Conservation (phyloP, 2,329 filamentous ascomycete genomes). For the Chrysoporthe puriensis region DNA sequence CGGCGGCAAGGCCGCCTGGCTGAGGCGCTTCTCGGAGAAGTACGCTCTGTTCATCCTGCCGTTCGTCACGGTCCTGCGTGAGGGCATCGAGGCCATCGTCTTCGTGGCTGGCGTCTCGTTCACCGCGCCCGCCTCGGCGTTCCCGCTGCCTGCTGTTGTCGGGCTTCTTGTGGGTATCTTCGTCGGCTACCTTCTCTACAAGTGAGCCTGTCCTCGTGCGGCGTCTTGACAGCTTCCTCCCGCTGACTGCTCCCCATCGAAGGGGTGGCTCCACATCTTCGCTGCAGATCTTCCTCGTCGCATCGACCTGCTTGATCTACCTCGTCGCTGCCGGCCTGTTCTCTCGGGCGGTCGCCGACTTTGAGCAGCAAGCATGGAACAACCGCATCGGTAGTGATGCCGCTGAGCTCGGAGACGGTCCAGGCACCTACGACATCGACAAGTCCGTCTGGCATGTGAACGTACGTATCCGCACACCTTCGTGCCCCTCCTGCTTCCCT, state of each 20-base stretch:
- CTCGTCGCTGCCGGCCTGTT: constrained; percentile 83
- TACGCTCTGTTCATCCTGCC: constrained; percentile 79
- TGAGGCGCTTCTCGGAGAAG: constrained; percentile 62
- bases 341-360: constrained; percentile 74
- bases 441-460: constrained; percentile 73
- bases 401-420: constrained; percentile 63
- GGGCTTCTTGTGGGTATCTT: constrained; percentile 65
- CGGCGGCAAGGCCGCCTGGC: constrained; percentile 38
- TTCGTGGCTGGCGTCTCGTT: constrained; percentile 78
- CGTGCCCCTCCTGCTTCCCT: constrained; percentile 19
- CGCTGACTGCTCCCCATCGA: no score
- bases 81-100: constrained; percentile 78
- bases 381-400: constrained; percentile 53
- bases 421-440: constrained; percentile 69
- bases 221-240: not conserved
- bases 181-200: constrained; percentile 73
- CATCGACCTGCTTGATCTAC: constrained; percentile 82
- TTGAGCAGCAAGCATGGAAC: constrained; percentile 71
- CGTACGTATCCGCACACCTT: constrained; percentile 39
- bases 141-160: constrained; percentile 70
- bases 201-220: constrained; percentile 49
- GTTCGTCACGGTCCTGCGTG: constrained; percentile 76
- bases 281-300: constrained; percentile 77
- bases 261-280: constrained; percentile 67
- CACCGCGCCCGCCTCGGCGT: constrained; percentile 66